phyloP scores from a whole-genome alignment of 208 protist genomes.

The Eutreptiella sp. region DNA sequence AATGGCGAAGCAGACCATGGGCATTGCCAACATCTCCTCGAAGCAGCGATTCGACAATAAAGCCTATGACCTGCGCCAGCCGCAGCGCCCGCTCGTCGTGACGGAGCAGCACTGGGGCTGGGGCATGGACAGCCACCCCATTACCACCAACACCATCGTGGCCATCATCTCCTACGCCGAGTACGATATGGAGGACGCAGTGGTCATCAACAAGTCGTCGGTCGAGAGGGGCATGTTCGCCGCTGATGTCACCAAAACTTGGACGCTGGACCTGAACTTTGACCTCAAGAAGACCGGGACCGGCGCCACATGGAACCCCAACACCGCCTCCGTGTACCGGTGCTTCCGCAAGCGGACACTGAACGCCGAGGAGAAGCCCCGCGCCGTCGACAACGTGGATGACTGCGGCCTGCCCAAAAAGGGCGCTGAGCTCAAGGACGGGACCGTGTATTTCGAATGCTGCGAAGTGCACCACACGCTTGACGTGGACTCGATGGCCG shows the following conservation, averaged over 20 bases:
- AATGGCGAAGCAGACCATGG: slow-evolving; percentile 99
- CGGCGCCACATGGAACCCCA: too few species aligned
- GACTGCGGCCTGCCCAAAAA: background rate
- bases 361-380: too few species aligned
- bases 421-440: background rate
- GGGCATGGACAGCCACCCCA: slow-evolving; percentile 91
- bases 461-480: too few species aligned
- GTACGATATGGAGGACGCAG: slow-evolving; percentile 99
- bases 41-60: slow-evolving; percentile 95
- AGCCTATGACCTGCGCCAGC: slow-evolving; percentile 90
- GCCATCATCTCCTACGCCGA: slow-evolving; percentile 99
- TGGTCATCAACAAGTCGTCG: slow-evolving; percentile 97
- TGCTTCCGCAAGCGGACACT: too few species aligned
- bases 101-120: slow-evolving; percentile 84
- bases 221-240: slow-evolving; percentile 95
- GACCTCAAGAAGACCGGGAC: background rate
- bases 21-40: slow-evolving; percentile 83
- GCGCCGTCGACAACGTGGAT: too few species aligned
- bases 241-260: slow-evolving; percentile 83
- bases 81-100: slow-evolving; percentile 93
- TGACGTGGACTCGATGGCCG: too few species aligned
- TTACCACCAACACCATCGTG: slow-evolving; percentile 97
- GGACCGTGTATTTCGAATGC: too few species aligned
- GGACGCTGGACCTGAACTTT: slow-evolving; percentile 46
- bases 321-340: too few species aligned